Percentiles rank a stretch among this genome's conserved stretches.
Conservation (phyloP, 2,329 filamentous ascomycete species). For the Fusarium sp. region DNA sequence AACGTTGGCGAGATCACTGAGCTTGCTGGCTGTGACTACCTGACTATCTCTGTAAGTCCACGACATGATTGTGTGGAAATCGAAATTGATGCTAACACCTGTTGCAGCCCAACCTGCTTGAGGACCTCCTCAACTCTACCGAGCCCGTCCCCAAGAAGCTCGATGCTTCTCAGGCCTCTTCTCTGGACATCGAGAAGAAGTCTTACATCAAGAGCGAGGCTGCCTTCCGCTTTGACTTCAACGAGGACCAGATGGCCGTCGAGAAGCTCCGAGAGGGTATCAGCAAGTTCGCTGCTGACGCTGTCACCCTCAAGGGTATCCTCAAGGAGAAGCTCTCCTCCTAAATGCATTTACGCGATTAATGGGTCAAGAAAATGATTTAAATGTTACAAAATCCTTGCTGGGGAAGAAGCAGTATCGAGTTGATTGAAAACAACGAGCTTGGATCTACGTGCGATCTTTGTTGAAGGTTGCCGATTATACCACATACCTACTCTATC, state of each 20-base stretch:
- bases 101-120: constrained; percentile 84
- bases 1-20: constrained; percentile 97
- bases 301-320: constrained; percentile 91
- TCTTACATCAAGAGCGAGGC: constrained; percentile 91
- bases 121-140: constrained; percentile 89
- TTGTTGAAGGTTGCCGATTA: constrained; percentile 31
- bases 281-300: constrained; percentile 98
- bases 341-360: constrained; percentile 49
- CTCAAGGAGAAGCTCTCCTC: constrained; percentile 84
- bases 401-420: constrained; percentile 11
- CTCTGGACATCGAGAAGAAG: constrained; percentile 86
- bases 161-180: constrained; percentile 72
- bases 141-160: constrained; percentile 93
- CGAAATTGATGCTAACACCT: constrained; percentile 32
- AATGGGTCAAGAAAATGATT: constrained; percentile 26
- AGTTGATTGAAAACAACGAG: constrained; percentile 20
- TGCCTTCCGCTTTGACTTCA: constrained; percentile 97
- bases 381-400: constrained; percentile 34
- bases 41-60: constrained; percentile 90
- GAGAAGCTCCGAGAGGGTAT: constrained; percentile 99
- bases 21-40: constrained; percentile 97
- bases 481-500: constrained; percentile 37
- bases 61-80: neutral
- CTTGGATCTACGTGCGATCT: constrained; percentile 19
- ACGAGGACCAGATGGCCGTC: constrained; percentile 99